Conservation (phyloP, 208 protist species). For the Zelonia costaricensis region DNA sequence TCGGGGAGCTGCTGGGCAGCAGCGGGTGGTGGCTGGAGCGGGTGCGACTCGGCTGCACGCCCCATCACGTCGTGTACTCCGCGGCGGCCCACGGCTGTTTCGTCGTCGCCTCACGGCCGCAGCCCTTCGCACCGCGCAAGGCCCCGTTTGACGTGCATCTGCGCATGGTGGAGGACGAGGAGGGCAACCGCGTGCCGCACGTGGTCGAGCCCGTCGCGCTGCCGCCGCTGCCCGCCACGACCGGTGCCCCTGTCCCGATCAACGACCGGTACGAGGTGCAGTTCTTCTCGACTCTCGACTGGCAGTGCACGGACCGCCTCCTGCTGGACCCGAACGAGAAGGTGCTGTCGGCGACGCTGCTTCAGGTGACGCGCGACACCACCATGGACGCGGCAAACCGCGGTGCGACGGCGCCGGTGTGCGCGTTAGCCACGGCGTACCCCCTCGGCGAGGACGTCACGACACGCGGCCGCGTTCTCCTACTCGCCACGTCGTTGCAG, state of each 20-base stretch:
- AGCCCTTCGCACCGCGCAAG: conserved; percentile 63
- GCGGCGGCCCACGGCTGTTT: conserved; percentile 64
- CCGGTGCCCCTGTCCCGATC: conserved; percentile 65
- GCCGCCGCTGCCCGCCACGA: conserved; percentile 37
- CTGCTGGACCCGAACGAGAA: conserved; percentile 84
- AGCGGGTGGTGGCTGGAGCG: conserved; percentile 71
- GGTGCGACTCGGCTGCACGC: conserved; percentile 74
- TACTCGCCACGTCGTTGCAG: conserved; percentile 47
- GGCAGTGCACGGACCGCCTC: conserved; percentile 41
- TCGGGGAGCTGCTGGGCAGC: conserved; percentile 41
- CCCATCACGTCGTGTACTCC: conserved; percentile 80
- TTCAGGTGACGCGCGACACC: conserved; percentile 57
- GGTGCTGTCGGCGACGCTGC: conserved; percentile 61
- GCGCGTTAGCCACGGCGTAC: conserved; percentile 83
- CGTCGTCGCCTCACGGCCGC: conserved; percentile 63
- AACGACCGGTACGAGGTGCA: conserved; percentile 70
- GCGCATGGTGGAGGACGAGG: conserved; percentile 50
- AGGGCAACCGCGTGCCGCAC: conserved; percentile 47
- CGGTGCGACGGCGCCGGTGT: conserved; percentile 51
- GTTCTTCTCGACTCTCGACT: conserved; percentile 54
- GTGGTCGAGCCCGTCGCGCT: conserved; percentile 42
- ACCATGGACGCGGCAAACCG: conserved; percentile 30
- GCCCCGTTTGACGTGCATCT: conserved; percentile 87
- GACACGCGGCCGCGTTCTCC: conserved; percentile 66
- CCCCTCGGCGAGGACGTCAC: conserved; percentile 87